Evolutionary conservation across 257 asterid species (phyloP).

Genomic region (Prunella vulgaris): DNA sequence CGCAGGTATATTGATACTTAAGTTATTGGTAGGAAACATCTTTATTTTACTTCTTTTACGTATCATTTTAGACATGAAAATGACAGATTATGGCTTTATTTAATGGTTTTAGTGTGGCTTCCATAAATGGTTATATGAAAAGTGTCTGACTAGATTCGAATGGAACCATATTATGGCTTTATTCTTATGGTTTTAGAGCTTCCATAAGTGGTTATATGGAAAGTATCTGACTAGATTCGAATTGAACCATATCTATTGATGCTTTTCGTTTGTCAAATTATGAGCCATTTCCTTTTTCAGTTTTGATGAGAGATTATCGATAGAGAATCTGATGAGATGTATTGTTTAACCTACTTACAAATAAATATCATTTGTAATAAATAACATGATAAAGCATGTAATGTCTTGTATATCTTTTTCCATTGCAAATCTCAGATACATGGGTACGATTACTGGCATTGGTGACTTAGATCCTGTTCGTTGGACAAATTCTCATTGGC

Average conservation of each 20-base stretch:
- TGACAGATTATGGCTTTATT: neutral
- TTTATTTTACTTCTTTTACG: neutral
- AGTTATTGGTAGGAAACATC: neutral
- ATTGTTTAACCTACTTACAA: neutral
- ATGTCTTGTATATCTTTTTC: conserved; percentile 5
- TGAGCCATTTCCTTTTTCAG: neutral
- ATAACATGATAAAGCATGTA: neutral
- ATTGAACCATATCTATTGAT: neutral
- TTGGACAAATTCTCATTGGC: conserved; percentile 97
- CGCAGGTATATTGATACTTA: conserved; percentile 59
- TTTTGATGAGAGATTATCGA: neutral
- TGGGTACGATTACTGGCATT: conserved; percentile 96
- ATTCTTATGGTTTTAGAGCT: neutral
- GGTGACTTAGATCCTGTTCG: conserved; percentile 94
- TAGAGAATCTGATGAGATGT: neutral
- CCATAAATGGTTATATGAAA: neutral
- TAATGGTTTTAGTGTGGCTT: neutral
- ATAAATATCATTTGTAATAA: neutral
- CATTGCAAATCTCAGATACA: conserved; percentile 53
- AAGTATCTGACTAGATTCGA: neutral
- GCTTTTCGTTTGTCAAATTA: neutral
- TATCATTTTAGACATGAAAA: conserved; percentile 3
- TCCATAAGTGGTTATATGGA: neutral
- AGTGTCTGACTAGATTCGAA: neutral
- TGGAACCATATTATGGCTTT: neutral